Evolutionary conservation across 192 early-diverging fungal species (phyloP).

Genomic region (Pecoramyces ruminantium): DNA sequence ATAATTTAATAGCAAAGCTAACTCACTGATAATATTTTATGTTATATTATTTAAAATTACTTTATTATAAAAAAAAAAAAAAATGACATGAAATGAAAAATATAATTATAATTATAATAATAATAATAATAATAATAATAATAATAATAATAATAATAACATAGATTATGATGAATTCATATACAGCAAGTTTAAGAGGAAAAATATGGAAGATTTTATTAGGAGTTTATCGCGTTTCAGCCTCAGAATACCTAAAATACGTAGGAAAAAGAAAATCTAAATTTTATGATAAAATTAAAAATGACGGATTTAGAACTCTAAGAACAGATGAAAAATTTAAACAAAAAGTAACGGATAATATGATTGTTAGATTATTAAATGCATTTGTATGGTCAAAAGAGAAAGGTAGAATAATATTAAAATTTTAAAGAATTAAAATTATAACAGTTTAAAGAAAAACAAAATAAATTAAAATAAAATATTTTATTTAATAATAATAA

Average conservation of each 20-base stretch:
- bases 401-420: too few relatives aligned
- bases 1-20: too few relatives aligned
- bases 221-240: conserved; percentile 49
- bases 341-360: conserved; percentile 47
- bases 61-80: too few relatives aligned
- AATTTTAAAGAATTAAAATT: too few relatives aligned
- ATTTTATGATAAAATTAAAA: conserved; percentile 66
- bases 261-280: conserved; percentile 51
- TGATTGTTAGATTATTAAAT: conserved; percentile 64
- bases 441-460: too few relatives aligned
- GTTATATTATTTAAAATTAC: too few relatives aligned
- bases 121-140: background rate
- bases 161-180: background rate
- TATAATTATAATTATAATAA: too few relatives aligned
- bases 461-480: too few relatives aligned
- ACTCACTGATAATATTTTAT: too few relatives aligned
- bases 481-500: too few relatives aligned
- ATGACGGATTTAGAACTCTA: conserved; percentile 78
- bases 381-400: conserved; percentile 64
- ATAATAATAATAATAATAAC: background rate
- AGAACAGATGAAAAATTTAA: conserved; percentile 60
- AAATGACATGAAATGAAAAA: too few relatives aligned
- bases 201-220: conserved; percentile 60
- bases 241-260: conserved; percentile 51
- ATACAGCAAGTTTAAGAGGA: conserved; percentile 16